Base-by-base conservation (phyloP, 2,329 filamentous ascomycete genomes). In the Hymenoscyphus fraxineus region DNA sequence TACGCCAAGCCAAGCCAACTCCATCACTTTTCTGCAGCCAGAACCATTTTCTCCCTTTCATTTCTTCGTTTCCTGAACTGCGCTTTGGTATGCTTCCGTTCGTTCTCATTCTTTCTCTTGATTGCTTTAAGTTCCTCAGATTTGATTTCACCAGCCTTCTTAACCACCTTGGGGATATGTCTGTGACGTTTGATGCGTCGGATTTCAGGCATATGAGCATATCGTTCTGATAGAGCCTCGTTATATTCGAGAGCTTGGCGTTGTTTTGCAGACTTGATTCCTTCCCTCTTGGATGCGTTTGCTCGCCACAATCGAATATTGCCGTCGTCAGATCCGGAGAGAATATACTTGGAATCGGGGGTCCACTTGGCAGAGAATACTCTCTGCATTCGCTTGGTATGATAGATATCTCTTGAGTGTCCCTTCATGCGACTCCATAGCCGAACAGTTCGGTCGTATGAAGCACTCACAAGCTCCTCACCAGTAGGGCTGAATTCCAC, bases 81-180 rank as follows among this genome's bases (percentile, higher is more conserved):
- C 81, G 95, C 94, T 81, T 90, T 92, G 65, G 87, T 90, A 77
- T 99, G 94, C 77, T 91, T 92, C 70, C 95, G 85, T 78, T 96
- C 91, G 76, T 99, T 99, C 82, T 99, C 95, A 74, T 97, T 91
- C 71, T 88, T 88, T 72, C 92, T 84, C 86, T 96, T 97, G 77
- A 97, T 90, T 40, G 91, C 86, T 77, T 87, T 88, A 72, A 97
- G 77, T 78, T 98, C 95, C 75, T 96, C 92, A 64, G 81, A 80
- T 86, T 99, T 99, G 79, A 98, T 98, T 81, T 97, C 91, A 59
- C 85, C 88, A 3, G 94, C 94, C 85, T 97, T 98, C 88, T 97
- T 97, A 70, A 98, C 87, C 64, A 93, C 87, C 82, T 93, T 92
- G 22, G 95, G 95, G 67, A 97, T 80, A 78, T 98, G 95, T 67